Conservation (phyloP, 2,329 filamentous ascomycete species). For the Hirsutella rhossiliensis region DNA sequence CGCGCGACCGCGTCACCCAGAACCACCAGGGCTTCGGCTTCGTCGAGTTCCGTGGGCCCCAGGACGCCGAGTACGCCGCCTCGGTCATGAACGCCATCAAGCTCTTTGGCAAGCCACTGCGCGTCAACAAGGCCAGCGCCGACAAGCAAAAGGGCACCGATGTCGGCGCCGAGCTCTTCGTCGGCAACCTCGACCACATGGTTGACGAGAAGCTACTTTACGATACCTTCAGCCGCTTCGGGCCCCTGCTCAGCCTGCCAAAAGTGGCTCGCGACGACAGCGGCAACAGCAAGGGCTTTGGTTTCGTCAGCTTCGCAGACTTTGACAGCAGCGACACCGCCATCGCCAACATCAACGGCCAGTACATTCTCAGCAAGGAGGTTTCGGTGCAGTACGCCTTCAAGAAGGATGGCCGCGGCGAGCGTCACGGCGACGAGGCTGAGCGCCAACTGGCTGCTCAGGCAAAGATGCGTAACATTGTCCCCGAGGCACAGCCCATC, state of each 20-base stretch:
- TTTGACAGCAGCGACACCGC: constrained; percentile 92
- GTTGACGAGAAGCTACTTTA: constrained; percentile 93
- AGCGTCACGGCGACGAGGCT: constrained; percentile 87
- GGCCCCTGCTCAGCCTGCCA: constrained; percentile 68
- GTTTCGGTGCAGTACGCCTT: constrained; percentile 96
- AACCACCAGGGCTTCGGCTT: constrained; percentile 97
- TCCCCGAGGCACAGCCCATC: constrained; percentile 65
- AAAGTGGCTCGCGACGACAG: constrained; percentile 88
- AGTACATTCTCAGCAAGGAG: constrained; percentile 95
- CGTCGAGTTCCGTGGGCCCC: constrained; percentile 92
- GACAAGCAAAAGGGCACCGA: constrained; percentile 91
- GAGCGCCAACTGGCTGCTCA: constrained; percentile 85
- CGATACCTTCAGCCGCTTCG: constrained; percentile 88
- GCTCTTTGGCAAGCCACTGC: constrained; percentile 84
- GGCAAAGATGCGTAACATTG: constrained; percentile 88
- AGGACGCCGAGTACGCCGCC: constrained; percentile 92
- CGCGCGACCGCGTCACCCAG: constrained; percentile 95
- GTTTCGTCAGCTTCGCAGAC: constrained; percentile 84
- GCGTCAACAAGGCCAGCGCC: constrained; percentile 85
- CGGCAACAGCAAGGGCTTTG: constrained; percentile 86
- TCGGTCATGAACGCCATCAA: constrained; percentile 95
- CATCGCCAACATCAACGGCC: constrained; percentile 84
- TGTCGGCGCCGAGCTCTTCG: constrained; percentile 92
- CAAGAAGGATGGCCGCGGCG: constrained; percentile 98
- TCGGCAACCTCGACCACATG: constrained; percentile 89